Evolutionary conservation across 202 grass and related monocot species (phyloP).

Genomic region (Carex arenaria): DNA sequence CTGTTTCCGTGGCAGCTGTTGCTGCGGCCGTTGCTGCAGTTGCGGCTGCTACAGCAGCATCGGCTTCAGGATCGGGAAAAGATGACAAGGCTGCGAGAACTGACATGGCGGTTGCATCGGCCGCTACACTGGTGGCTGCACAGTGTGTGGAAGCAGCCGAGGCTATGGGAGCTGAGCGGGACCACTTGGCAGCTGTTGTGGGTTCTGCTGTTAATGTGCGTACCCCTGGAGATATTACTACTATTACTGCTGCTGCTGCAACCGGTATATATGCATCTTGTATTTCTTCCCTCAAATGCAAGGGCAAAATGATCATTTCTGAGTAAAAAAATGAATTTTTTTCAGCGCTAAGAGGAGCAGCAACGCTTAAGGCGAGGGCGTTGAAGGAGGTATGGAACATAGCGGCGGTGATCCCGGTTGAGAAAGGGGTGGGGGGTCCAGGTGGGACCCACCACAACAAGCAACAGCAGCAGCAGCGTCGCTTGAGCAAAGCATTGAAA

Average conservation of each 20-base stretch:
- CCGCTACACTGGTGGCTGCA: constrained; percentile 82
- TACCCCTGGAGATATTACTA: constrained; percentile 65
- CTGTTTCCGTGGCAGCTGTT: constrained; percentile 71
- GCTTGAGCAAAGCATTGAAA: constrained; percentile 32
- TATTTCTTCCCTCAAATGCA: background rate
- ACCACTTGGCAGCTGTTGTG: constrained; percentile 59
- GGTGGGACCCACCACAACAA: constrained; percentile 18
- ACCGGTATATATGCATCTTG: constrained; percentile 30
- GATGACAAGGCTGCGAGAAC: constrained; percentile 61
- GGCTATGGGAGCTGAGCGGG: constrained; percentile 74
- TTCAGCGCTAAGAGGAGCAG: constrained; percentile 62
- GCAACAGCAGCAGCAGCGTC: constrained; percentile 18
- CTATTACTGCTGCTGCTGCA: constrained; percentile 84
- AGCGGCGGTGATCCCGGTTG: constrained; percentile 86
- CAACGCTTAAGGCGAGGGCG: constrained; percentile 74
- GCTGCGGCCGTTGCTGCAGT: constrained; percentile 74
- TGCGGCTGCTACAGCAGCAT: constrained; percentile 44
- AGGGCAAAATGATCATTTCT: no score
- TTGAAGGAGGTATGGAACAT: constrained; percentile 82
- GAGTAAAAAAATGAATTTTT: background rate
- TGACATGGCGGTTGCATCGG: constrained; percentile 73
- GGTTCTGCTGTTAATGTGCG: constrained; percentile 72
- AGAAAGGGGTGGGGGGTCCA: constrained; percentile 43
- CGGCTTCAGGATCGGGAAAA: constrained; percentile 47
- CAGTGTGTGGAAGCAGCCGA: constrained; percentile 89